Evolutionary conservation across 208 protist genomes (phyloP).

Genomic region (Trypanosoma vivax): DNA sequence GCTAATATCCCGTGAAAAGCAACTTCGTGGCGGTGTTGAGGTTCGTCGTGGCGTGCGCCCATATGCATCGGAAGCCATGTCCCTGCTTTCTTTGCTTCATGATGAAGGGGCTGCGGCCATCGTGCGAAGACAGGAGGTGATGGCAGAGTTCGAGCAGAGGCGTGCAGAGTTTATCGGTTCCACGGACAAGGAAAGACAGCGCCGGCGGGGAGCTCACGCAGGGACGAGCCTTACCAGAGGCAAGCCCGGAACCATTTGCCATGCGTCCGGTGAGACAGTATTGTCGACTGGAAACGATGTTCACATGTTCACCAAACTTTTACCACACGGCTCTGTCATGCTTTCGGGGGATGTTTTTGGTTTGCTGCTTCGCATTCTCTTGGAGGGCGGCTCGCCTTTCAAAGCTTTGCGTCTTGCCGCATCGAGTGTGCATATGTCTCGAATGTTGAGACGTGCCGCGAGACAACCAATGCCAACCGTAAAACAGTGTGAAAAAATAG

Average conservation of each 20-base stretch:
- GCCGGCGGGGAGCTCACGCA: background rate
- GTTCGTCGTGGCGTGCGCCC: conserved; percentile 7
- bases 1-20: conserved; percentile 6
- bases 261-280: conserved; percentile 1
- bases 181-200: background rate
- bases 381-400: conserved; percentile 33
- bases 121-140: conserved; percentile 16
- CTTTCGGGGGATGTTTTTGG: conserved; percentile 31
- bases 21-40: background rate
- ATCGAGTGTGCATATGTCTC: conserved; percentile 31
- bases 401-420: conserved; percentile 40
- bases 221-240: background rate
- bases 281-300: background rate
- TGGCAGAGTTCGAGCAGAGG: conserved; percentile 29
- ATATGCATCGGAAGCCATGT: conserved; percentile 18
- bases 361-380: conserved; percentile 32
- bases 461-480: conserved; percentile 28
- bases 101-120: conserved; percentile 26
- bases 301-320: conserved; percentile 36
- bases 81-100: conserved; percentile 33
- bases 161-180: conserved; percentile 11
- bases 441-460: conserved; percentile 49
- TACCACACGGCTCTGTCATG: conserved; percentile 34
- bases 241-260: background rate
- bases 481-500: conserved; percentile 23